Percentiles rank a stretch among this genome's conserved stretches.
Evolutionary conservation across 495 filamentous ascomycete genomes (phyloP).

Genomic region (Penicillium waksmanii): DNA sequence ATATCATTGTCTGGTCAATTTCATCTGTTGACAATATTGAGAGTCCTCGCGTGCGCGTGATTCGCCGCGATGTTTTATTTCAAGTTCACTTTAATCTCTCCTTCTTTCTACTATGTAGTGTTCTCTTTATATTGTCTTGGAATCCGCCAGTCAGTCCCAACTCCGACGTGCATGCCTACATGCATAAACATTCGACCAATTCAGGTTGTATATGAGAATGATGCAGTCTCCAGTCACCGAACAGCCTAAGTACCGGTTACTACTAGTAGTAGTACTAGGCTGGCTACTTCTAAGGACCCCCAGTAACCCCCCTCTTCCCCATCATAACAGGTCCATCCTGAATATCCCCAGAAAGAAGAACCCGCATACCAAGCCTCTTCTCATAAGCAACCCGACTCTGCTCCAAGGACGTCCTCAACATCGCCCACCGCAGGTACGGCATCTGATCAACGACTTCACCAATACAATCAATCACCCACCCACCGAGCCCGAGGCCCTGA

Average conservation of each 20-base stretch:
- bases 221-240: too few relatives aligned
- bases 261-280: background rate
- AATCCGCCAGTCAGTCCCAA: too few relatives aligned
- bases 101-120: too few relatives aligned
- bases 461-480: conserved; percentile 63
- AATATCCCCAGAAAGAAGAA: conserved; percentile 37
- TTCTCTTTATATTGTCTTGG: too few relatives aligned
- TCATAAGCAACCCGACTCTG: conserved; percentile 50
- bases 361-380: conserved; percentile 49
- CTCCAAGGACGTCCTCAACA: conserved; percentile 50
- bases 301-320: conserved; percentile 20
- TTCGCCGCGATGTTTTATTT: too few relatives aligned
- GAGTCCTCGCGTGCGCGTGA: too few relatives aligned
- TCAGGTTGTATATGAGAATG: too few relatives aligned
- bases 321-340: conserved; percentile 29
- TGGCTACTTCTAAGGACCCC: conserved; percentile 1
- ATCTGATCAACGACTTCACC: conserved; percentile 57
- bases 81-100: too few relatives aligned
- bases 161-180: too few relatives aligned
- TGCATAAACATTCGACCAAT: too few relatives aligned
- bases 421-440: conserved; percentile 58
- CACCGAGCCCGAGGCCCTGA: conserved; percentile 61
- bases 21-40: conserved; percentile 16
- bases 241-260: too few relatives aligned
- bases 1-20: conserved; percentile 33